phyloP scores from a whole-genome alignment of 768 basidiomycete species.

The Cystofilobasidium bisporidii region DNA sequence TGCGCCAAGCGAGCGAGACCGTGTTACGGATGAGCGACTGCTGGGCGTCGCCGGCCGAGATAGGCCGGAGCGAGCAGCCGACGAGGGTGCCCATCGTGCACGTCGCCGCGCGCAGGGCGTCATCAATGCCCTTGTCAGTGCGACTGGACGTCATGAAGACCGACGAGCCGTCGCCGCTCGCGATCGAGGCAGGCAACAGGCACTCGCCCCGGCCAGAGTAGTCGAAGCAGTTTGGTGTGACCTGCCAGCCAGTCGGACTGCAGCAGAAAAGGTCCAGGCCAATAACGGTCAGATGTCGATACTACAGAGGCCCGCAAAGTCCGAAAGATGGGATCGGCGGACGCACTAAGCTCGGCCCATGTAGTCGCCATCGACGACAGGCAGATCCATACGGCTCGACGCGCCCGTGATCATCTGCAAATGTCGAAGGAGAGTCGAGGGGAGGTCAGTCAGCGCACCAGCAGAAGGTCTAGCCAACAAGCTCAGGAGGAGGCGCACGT shows the following conservation, averaged over 20 bases:
- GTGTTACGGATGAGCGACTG: not conserved
- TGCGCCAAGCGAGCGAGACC: not conserved
- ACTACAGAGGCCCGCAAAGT: too few relatives aligned
- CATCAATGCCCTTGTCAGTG: not conserved
- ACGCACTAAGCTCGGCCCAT: constrained; percentile 36
- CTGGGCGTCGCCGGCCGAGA: too few relatives aligned
- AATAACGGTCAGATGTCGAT: too few relatives aligned
- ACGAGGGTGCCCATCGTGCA: not conserved
- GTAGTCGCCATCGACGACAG: constrained; percentile 41
- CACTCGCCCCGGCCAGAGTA: not conserved
- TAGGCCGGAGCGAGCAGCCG: not conserved
- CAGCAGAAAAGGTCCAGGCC: too few relatives aligned
- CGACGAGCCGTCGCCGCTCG: not conserved
- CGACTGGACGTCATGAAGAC: not conserved
- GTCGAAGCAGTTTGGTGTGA: not conserved
- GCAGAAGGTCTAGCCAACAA: too few relatives aligned
- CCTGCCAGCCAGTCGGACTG: not conserved
- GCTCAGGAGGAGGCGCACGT: too few relatives aligned
- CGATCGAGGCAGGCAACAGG: not conserved
- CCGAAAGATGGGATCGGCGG: too few relatives aligned
- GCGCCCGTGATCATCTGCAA: constrained; percentile 30
- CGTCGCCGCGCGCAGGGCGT: not conserved
- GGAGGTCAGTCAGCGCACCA: too few relatives aligned
- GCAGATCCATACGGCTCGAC: constrained; percentile 28
- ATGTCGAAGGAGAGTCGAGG: not conserved